Evolutionary conservation across 805 yeast species (phyloP), one percentile per base, ranked within the genome.

Genomic region (Candida oleophila): DNA sequence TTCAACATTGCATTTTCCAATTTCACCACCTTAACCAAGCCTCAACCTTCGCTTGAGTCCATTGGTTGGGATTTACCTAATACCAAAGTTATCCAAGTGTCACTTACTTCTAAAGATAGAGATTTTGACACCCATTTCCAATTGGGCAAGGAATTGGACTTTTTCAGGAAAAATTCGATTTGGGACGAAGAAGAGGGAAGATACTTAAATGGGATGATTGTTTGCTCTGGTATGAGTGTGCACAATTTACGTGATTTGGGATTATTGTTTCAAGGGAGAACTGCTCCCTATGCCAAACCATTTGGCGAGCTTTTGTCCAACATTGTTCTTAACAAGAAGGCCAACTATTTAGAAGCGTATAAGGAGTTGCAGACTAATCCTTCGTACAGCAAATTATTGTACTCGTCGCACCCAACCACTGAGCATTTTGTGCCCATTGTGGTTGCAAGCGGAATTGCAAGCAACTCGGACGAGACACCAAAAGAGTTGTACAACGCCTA

Each of bases 151-250:
- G 73, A 70, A 0, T 64, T 87, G 43, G 57, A 75, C 14, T 66
- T 71, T 32, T 77, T 81, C 52, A 71, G 90, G 50, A 68, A 72
- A 1, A 62, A 77, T 43, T 47, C 53, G 43, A 49, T 69, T 41
- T 65, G 66, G 64, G 68, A 69, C 49, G 59, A 62, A 19, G 41
- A 44, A n/a, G 45, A 55, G 30, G 42, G 56, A 15, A 52, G 50
- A 38, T 55, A 65, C 46, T 53, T 66, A 22, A 55, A 55, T n/a
- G 74, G 75, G 3, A 34, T 80, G 46, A 66, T 87, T 2, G 61
- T 87, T 3, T 76, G 81, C 45, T 84, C 91, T 0, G 96, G 96
- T 3, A 84, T 85, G 87, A 73, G 89, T 4, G 94, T 86, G 19
- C 95, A 87, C 63, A 88, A 87, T 57, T 69, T 87, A 38, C 51